Evolutionary conservation across 225 moss, liverwort and hornwort genomes (phyloP), one percentile per base, ranked within the genome.

Genomic region (Asterella californica): DNA sequence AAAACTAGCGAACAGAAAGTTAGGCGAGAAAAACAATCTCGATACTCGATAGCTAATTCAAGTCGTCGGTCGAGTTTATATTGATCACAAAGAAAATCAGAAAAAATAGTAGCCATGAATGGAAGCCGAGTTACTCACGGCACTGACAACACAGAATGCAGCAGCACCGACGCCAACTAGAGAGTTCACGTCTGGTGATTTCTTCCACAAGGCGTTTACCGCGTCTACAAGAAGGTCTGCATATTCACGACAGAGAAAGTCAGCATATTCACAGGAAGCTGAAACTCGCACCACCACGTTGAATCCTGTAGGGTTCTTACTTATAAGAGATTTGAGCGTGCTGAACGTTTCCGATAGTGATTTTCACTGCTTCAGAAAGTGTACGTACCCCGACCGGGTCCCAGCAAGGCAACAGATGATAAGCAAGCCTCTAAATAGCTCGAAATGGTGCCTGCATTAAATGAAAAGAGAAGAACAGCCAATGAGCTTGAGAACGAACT

Each of bases 131-230:
- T 74, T 52, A 80, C 87, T 87, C 79, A 87, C 89, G 3, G 93
- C 64, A 15, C 30, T 22, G 22, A 64, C 29, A 30, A 29, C 64
- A 64, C 64, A 64, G 30, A 93, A 88, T 9, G 92, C 88, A 22
- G 78, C 88, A 30, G 95, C 90, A 61, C 95, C 95, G 38, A 93
- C 83, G n/a, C 95, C 93, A 5, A 93, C 95, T 18, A 96, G 79
- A 14, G 95, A 86, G 60, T 93, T 96, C 92, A 93, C 92, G 63
- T 96, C 92, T 45, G 95, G 95, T 37, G 95, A 91, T 79, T 81
- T 87, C 52, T 90, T 79, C 24, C 79, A 82, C 81, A 92, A 83
- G 75, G 95, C 91, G 64, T 90, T 92, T 21, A 88, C 87, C 7
- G 93, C 95, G 78, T 96, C 95, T 15, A 90, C 38, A 10, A 96